These are phyloP conservation scores for Ogataea paradorogensis DNA, from an alignment of 805 yeast genomes.

Conservation along the genomic window DNA sequence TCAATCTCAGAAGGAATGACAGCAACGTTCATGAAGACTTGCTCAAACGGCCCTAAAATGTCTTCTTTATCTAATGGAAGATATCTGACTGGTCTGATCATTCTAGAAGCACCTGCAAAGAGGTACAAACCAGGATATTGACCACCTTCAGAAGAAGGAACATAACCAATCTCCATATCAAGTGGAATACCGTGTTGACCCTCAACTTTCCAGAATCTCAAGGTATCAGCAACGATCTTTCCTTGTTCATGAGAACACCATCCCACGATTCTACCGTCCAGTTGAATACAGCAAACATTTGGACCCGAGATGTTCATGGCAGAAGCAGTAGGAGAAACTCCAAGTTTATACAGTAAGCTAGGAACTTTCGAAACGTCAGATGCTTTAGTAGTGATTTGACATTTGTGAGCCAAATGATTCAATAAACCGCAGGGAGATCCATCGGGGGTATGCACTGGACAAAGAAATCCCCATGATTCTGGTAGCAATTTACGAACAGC, in stretches of 20 bases:
- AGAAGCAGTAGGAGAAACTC: constrained; percentile 77
- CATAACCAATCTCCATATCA: constrained; percentile 89
- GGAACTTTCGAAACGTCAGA: constrained; percentile 76
- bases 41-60: constrained; percentile 95
- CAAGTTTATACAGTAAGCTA: constrained; percentile 60
- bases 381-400: constrained; percentile 76
- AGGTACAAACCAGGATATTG: constrained; percentile 95
- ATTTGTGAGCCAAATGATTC: constrained; percentile 94
- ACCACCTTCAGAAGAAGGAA: constrained; percentile 93
- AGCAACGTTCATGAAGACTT: constrained; percentile 94
- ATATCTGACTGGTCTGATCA: constrained; percentile 94
- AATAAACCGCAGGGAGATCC: constrained; percentile 98
- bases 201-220: constrained; percentile 90
- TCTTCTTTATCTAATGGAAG: constrained; percentile 81
- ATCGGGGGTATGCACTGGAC: constrained; percentile 99
- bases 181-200: constrained; percentile 75
- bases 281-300: constrained; percentile 80
- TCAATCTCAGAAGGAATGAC: constrained; percentile 90
- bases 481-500: constrained; percentile 95
- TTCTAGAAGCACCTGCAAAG: constrained; percentile 89
- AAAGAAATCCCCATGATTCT: constrained; percentile 98
- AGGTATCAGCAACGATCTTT: constrained; percentile 77
- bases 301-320: constrained; percentile 78
- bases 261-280: constrained; percentile 90
- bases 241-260: constrained; percentile 94